Base-by-base conservation (phyloP, 2,329 filamentous ascomycete species). In the Botrytis medusae region DNA sequence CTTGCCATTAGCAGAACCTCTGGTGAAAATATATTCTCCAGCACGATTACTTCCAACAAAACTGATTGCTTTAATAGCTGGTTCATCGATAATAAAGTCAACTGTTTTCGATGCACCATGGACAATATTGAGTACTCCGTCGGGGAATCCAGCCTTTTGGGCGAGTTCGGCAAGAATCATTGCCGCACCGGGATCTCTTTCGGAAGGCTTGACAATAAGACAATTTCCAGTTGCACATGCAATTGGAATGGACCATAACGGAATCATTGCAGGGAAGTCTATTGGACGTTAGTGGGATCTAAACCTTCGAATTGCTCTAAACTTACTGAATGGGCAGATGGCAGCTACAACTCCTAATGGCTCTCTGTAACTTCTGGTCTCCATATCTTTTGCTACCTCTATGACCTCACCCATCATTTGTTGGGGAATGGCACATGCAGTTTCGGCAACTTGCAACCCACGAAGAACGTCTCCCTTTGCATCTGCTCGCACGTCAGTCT, bases 231-330 rank as follows among this genome's bases (percentile, higher is more conserved):
- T 94, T 42, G 95, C 89, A 61, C 93, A 93, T 64, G 93, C 93
- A 78, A 96, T 92, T 57, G 93, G 93, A 75, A 97, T 94, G 75
- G 89, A 94, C 93, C 93, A 97, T n/a, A 97, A 87, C 5, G 93
- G 93, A 82, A 97, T 96, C 93, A 97, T 97, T 78, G 93, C 93
- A 61, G 93, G 93, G 84, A 96, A 96, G 86, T 96, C 91, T 93
- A 59, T 20, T 37, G 14, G 25, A n/a, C 29, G 32, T 72, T 60
- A 72, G 71, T 34, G 12, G 22, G 60, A 9, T 48, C 14, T 22
- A 42, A 44, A 16, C 16, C 8, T 20, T 7, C 6, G 37, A 40
- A 29, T 60, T 37, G 4, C 44, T 32, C 12, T 12, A 34, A 12
- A 83, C 90, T 82, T 82, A 93, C 91, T 96, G 81, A 96, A 96